Conservation (phyloP, 1,284 basidiomycete genomes). For the Trametes sp. region DNA sequence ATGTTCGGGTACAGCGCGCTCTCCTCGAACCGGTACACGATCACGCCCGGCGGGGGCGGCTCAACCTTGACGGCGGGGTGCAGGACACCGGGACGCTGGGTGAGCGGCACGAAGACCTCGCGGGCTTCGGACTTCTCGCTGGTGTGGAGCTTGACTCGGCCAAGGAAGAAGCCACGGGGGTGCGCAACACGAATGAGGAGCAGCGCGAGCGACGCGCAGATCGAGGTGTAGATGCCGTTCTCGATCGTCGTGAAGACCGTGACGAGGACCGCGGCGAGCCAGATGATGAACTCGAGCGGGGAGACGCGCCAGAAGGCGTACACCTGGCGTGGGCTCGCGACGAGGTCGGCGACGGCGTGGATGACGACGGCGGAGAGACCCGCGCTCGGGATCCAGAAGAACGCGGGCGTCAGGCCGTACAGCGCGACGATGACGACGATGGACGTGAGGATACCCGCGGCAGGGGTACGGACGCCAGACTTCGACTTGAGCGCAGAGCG, state of each 20-base stretch:
- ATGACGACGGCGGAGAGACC: conserved; percentile 94
- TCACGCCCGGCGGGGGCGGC: conserved; percentile 85
- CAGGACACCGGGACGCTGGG: conserved; percentile 60
- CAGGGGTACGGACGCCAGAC: conserved; percentile 94
- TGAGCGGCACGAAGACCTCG: conserved; percentile 89
- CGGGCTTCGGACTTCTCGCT: conserved; percentile 53
- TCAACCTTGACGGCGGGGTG: conserved; percentile 79
- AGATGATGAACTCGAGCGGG: conserved; percentile 94
- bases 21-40: conserved; percentile 96
- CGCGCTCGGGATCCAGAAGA: conserved; percentile 87
- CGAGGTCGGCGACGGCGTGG: conserved; percentile 92
- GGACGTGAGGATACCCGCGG: conserved; percentile 89
- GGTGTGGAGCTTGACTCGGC: conserved; percentile 64
- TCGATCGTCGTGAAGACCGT: conserved; percentile 92
- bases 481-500: conserved; percentile 96
- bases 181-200: conserved; percentile 91
- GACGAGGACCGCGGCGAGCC: conserved; percentile 86
- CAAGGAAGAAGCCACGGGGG: conserved; percentile 92
- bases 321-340: conserved; percentile 88
- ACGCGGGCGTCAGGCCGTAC: conserved; percentile 91
- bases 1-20: conserved; percentile 95
- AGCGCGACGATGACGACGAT: conserved; percentile 93
- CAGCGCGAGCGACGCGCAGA: conserved; percentile 83
- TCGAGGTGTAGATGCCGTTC: conserved; percentile 94
- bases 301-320: conserved; percentile 95